phyloP scores from a whole-genome alignment of 2,329 filamentous ascomycete genomes.

The Coniochaeta ligniaria region DNA sequence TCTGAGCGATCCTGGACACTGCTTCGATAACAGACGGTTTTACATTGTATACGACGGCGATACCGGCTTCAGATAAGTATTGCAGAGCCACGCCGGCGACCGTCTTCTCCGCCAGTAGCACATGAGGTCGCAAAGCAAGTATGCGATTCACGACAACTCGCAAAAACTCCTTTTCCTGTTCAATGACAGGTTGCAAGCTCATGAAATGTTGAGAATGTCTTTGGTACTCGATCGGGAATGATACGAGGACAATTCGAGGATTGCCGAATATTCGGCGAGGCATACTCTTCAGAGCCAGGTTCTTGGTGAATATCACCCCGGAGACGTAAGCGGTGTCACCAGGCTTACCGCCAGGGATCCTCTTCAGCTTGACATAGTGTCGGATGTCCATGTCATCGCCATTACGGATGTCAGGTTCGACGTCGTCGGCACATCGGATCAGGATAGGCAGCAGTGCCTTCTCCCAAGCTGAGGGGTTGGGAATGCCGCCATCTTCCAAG shows the following conservation, averaged over 20 bases:
- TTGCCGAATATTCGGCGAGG: constrained; percentile 67
- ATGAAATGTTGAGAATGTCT: constrained; percentile 90
- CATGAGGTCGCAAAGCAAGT: constrained; percentile 72
- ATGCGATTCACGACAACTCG: constrained; percentile 89
- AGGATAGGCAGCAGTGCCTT: constrained; percentile 85
- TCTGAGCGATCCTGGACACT: constrained; percentile 85
- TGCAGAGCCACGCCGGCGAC: constrained; percentile 88
- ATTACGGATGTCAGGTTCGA: constrained; percentile 82
- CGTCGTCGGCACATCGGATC: constrained; percentile 84
- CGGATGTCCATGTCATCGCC: constrained; percentile 96
- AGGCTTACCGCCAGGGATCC: constrained; percentile 83
- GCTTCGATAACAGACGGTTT: constrained; percentile 94
- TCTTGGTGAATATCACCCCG: constrained; percentile 95
- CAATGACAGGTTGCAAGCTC: constrained; percentile 94
- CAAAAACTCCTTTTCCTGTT: constrained; percentile 91
- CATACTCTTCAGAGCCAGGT: constrained; percentile 95
- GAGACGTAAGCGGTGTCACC: constrained; percentile 95
- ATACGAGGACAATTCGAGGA: constrained; percentile 85
- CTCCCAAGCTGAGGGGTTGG: constrained; percentile 74
- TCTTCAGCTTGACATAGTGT: constrained; percentile 96
- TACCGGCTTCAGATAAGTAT: constrained; percentile 79
- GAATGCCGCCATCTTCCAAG: constrained; percentile 67
- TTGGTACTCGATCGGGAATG: constrained; percentile 93
- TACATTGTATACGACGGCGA: constrained; percentile 93
- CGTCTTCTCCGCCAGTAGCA: constrained; percentile 87